Evolutionary conservation across 2,329 filamentous ascomycete species (phyloP).

Genomic region (Scedosporium minutisporum): DNA sequence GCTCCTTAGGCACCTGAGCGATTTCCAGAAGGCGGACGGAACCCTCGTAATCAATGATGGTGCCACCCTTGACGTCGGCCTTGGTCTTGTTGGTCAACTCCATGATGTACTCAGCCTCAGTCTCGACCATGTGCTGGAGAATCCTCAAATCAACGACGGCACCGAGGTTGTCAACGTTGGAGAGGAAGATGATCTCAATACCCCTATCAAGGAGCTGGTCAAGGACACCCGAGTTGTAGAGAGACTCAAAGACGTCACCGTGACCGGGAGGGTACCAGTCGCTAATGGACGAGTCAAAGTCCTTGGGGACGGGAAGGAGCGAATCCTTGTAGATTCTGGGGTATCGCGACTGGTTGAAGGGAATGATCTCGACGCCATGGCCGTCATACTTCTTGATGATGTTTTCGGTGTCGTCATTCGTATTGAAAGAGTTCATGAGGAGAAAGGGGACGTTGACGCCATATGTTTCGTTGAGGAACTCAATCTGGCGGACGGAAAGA

Average conservation of each 20-base stretch:
- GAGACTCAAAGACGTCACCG: constrained; percentile 98
- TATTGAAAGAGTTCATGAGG: constrained; percentile 99
- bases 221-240: constrained; percentile 97
- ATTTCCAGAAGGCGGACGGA: constrained; percentile 95
- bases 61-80: constrained; percentile 99
- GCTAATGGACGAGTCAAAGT: constrained; percentile 73
- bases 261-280: constrained; percentile 99
- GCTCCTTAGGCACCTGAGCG: constrained; percentile 98
- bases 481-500: constrained; percentile 95
- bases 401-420: constrained; percentile 90
- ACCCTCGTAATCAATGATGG: constrained; percentile 98
- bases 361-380: constrained; percentile 98
- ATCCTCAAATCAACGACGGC: constrained; percentile 97
- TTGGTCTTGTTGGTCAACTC: constrained; percentile 99
- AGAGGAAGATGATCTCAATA: constrained; percentile 96
- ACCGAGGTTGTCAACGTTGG: constrained; percentile 97
- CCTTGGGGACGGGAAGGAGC: constrained; percentile 88
- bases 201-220: constrained; percentile 92
- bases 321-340: constrained; percentile 98
- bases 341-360: constrained; percentile 99
- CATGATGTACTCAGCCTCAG: constrained; percentile 97
- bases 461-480: constrained; percentile 98
- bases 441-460: constrained; percentile 95
- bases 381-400: constrained; percentile 99
- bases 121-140: constrained; percentile 98